Percentiles rank a stretch among this genome's conserved stretches.
Conservation (phyloP, 192 early-diverging fungal species). For the Umbelopsis sp. region DNA sequence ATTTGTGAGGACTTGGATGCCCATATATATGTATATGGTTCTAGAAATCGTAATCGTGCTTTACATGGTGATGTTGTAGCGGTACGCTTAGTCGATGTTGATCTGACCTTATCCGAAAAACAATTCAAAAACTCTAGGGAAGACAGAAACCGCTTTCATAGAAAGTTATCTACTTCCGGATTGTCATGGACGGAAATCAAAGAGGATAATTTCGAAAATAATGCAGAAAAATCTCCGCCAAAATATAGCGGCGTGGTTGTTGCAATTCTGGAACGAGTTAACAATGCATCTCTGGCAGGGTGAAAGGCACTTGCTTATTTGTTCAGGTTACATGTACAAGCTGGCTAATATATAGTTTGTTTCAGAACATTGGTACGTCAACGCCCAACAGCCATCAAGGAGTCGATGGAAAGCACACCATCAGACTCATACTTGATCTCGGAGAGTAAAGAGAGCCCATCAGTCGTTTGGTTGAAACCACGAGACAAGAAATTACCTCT, state of each 20-base stretch:
- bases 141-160: slow-evolving; percentile 47
- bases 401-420: slow-evolving; percentile 18
- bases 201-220: slow-evolving; percentile 45
- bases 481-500: slow-evolving; percentile 73
- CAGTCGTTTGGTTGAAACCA: slow-evolving; percentile 78
- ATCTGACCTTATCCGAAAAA: slow-evolving; percentile 55
- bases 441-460: slow-evolving; percentile 45
- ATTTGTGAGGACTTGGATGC: slow-evolving; percentile 65
- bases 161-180: slow-evolving; percentile 32
- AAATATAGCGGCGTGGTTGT: slow-evolving; percentile 55
- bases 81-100: slow-evolving; percentile 65
- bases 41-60: slow-evolving; percentile 72
- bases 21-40: slow-evolving; percentile 75
- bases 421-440: background rate
- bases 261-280: slow-evolving; percentile 48
- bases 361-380: slow-evolving; percentile 20
- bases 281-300: slow-evolving; percentile 51
- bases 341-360: background rate
- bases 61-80: slow-evolving; percentile 80
- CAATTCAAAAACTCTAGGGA: slow-evolving; percentile 27
- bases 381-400: slow-evolving; percentile 24
- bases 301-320: background rate
- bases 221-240: slow-evolving; percentile 44
- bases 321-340: too few relatives aligned
- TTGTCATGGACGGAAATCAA: slow-evolving; percentile 39